A percentile compares a stretch with the other conserved stretches of the same genome.
These are phyloP conservation scores for Abrus pulchellus DNA, from an alignment of 306 rosid genomes.

Conservation along the genomic window DNA sequence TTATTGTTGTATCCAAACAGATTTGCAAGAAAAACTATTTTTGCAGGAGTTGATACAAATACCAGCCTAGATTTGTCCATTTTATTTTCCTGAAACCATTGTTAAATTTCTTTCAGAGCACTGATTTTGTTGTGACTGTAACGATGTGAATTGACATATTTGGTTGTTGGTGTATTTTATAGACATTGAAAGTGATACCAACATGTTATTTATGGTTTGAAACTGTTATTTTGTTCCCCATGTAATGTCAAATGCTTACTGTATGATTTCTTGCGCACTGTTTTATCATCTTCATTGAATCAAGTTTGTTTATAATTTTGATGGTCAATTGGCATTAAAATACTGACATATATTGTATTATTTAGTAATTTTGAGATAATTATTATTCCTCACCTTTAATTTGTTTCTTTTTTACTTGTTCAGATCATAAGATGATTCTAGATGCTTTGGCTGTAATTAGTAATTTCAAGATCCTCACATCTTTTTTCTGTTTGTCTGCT, in stretches of 20 bases:
- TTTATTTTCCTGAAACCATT: slow-evolving; percentile 15
- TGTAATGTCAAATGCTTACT: not conserved
- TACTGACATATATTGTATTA: slow-evolving; percentile 22
- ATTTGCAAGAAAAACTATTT: slow-evolving; percentile 9
- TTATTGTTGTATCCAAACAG: not conserved
- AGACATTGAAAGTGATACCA: slow-evolving; percentile 20
- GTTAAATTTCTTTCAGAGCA: slow-evolving; percentile 13
- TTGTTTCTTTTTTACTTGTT: slow-evolving; percentile 4
- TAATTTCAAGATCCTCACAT: not conserved
- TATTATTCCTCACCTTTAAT: slow-evolving; percentile 8
- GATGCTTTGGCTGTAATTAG: not conserved
- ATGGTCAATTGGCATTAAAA: slow-evolving; percentile 20
- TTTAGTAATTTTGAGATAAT: slow-evolving; percentile 6
- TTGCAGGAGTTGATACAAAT: not conserved
- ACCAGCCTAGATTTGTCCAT: not conserved
- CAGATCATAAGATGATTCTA: slow-evolving; percentile 23
- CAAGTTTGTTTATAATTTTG: slow-evolving; percentile 7
- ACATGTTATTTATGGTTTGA: not conserved
- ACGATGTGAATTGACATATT: not conserved
- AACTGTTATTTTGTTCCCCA: slow-evolving; percentile 10
- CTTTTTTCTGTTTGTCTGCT: slow-evolving; percentile 11
- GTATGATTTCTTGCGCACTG: not conserved
- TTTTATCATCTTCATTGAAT: slow-evolving; percentile 13
- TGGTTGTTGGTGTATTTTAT: not conserved
- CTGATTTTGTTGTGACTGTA: not conserved